Evolutionary conservation across 2,329 filamentous ascomycete species (phyloP), one percentile per base, ranked within the genome.

Genomic region (Zasmidium angulare): DNA sequence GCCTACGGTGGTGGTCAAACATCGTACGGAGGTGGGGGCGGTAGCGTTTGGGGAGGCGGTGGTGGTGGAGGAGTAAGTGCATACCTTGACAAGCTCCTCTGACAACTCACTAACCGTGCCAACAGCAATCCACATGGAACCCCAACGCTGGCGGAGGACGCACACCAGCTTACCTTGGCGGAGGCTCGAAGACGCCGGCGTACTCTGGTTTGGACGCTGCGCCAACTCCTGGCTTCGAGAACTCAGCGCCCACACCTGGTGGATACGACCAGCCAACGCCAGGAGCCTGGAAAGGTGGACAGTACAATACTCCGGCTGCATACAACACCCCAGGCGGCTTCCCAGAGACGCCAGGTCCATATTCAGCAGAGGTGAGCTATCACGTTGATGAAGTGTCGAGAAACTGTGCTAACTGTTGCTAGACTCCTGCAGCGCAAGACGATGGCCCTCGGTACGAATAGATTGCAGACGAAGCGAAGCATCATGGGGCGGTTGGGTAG

Each of bases 101-200:
- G 89, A 87, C 88, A 59, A 36, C 17, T n/a, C 29, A 59, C 63
- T 66, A 50, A 65, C 58, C 51, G 56, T 26, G 29, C 47, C 40
- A 11, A 53, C 64, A 74, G 69, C 67, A 68, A 61, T 72, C 72
- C 10, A 71, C 74, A 1, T 77, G 74, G 73, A 74, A 72, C 60
- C 67, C 75, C 40, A 73, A 72, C 55, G 67, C 75, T 40, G 73
- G 71, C 56, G 68, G 68, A 24, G 68, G 67, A 46, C 70, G 74
- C 36, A 77, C 75, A 36, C 89, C 91, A 1, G 89, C 84, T 82
- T 56, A 67, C 31, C 50, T 63, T n/a, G 49, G 81, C 83, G 47
- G 75, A 64, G 88, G 88, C 7, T 87, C 85, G n/a, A 88, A 93
- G 74, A 96, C 91, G 0, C 92, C 92, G 2, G 87, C 85, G 1